A percentile compares a stretch with the other conserved stretches of the same genome.
phyloP scores from a whole-genome alignment of 176 grass and related monocot species.

The Poa pratensis region DNA sequence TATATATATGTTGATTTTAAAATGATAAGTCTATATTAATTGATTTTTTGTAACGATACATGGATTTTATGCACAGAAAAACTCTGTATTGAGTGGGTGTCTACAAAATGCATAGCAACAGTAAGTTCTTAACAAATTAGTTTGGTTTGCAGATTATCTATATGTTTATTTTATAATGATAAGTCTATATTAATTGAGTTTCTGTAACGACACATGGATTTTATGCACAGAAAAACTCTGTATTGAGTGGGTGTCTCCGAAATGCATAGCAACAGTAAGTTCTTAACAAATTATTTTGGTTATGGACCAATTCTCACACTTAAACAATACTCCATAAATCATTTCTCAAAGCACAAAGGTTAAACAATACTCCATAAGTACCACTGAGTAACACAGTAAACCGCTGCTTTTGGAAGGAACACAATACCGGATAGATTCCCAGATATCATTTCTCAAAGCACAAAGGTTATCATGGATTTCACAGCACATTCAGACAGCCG shows the following conservation, averaged over 20 bases:
- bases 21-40: too few species aligned
- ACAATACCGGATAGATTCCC: not conserved
- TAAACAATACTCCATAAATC: too few species aligned
- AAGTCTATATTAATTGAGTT: too few species aligned
- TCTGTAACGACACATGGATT: too few species aligned
- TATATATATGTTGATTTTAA: not conserved
- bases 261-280: not conserved
- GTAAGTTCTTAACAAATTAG: not conserved
- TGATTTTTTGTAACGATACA: too few species aligned
- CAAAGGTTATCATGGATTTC: not conserved
- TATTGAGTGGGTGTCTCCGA: not conserved
- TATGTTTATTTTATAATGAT: too few species aligned
- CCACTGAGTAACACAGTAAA: not conserved
- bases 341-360: too few species aligned
- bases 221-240: not conserved
- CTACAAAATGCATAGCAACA: not conserved
- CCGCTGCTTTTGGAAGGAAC: not conserved
- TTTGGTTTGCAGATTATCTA: too few species aligned
- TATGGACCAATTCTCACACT: not conserved
- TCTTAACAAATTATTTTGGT: not conserved
- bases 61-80: not conserved
- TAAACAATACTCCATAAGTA: too few species aligned
- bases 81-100: not conserved
- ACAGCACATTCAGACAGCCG: slow-evolving; percentile 23
- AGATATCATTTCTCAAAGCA: not conserved